Percentiles rank a stretch among this genome's conserved stretches.
Conservation (phyloP, 2,329 filamentous ascomycete species). For the Acrocalymma vagum region DNA sequence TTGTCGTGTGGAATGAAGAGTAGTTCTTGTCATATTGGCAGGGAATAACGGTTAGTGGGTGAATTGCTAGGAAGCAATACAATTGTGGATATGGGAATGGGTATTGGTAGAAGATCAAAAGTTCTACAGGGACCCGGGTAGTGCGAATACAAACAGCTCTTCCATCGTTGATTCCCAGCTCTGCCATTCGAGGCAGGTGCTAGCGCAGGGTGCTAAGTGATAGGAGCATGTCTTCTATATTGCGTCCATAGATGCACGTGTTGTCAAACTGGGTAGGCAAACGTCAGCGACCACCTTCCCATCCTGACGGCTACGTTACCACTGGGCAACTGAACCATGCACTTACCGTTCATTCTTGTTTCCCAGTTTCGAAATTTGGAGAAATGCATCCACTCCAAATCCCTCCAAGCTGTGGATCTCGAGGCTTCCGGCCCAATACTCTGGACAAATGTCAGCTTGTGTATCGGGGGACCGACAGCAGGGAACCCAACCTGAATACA, state of each 20-base stretch:
- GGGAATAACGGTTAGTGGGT: too few species aligned
- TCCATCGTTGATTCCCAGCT: too few species aligned
- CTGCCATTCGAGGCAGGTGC: too few species aligned
- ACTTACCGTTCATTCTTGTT: conserved; percentile 90
- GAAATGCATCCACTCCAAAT: conserved; percentile 93
- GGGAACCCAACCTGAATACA: conserved; percentile 70
- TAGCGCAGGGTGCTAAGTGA: too few species aligned
- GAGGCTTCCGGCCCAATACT: conserved; percentile 96
- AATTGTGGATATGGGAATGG: not conserved
- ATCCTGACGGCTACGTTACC: too few species aligned
- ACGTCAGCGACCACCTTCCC: conserved; percentile 2
- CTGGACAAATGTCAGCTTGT: conserved; percentile 43
- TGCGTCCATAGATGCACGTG: conserved; percentile 61
- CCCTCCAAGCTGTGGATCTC: conserved; percentile 93
- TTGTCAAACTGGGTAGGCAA: conserved; percentile 61
- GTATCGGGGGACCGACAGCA: not conserved
- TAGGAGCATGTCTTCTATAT: too few species aligned
- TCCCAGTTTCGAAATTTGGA: conserved; percentile 94
- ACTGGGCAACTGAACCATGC: not conserved
- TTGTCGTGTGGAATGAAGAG: not conserved
- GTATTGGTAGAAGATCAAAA: too few species aligned
- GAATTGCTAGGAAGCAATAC: too few species aligned
- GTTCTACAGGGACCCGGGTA: too few species aligned
- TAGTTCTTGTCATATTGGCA: not conserved
- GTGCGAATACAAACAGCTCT: too few species aligned